A percentile compares a stretch with the other conserved stretches of the same genome.
phyloP scores from a whole-genome alignment of 371 early-diverging fungal genomes.

The Mortierella sp. region DNA sequence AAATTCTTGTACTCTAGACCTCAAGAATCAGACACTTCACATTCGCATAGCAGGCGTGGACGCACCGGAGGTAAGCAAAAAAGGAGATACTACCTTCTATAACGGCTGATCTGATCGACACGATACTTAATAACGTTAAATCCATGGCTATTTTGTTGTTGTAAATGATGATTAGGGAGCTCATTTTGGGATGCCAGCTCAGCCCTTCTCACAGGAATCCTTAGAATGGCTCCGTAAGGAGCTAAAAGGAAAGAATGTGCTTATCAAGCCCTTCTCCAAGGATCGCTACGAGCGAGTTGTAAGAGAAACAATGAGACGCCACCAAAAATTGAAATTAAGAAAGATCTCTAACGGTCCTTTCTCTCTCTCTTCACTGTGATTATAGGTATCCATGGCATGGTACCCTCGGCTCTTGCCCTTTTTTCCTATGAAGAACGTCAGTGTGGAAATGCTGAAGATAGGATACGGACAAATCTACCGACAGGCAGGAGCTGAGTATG shows the following conservation, averaged over 20 bases:
- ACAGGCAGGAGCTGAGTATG: slow-evolving; percentile 78
- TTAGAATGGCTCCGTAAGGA: slow-evolving; percentile 64
- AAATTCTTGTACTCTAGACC: slow-evolving; percentile 43
- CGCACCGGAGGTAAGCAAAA: slow-evolving; percentile 73
- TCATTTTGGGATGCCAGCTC: slow-evolving; percentile 80
- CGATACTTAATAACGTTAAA: too few species aligned
- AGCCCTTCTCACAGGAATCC: slow-evolving; percentile 74
- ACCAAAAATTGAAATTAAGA: neutral
- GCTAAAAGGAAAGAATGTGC: slow-evolving; percentile 62
- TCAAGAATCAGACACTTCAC: slow-evolving; percentile 70
- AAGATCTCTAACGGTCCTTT: neutral
- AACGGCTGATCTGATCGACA: too few species aligned
- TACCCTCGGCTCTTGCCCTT: slow-evolving; percentile 59
- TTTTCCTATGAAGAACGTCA: slow-evolving; percentile 67
- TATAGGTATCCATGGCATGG: slow-evolving; percentile 74
- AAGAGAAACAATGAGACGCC: slow-evolving; percentile 12
- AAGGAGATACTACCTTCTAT: too few species aligned
- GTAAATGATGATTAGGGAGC: slow-evolving; percentile 42
- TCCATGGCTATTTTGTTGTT: neutral
- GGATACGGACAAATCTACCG: slow-evolving; percentile 79
- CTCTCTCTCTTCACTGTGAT: neutral
- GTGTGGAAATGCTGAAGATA: slow-evolving; percentile 72
- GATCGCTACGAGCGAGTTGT: slow-evolving; percentile 82
- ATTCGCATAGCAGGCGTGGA: slow-evolving; percentile 83
- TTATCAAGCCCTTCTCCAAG: slow-evolving; percentile 62